Percentiles rank a stretch among this genome's conserved stretches.
phyloP scores from a whole-genome alignment of 225 moss, liverwort and hornwort species.

The Pseudisothecium myosuroides region DNA sequence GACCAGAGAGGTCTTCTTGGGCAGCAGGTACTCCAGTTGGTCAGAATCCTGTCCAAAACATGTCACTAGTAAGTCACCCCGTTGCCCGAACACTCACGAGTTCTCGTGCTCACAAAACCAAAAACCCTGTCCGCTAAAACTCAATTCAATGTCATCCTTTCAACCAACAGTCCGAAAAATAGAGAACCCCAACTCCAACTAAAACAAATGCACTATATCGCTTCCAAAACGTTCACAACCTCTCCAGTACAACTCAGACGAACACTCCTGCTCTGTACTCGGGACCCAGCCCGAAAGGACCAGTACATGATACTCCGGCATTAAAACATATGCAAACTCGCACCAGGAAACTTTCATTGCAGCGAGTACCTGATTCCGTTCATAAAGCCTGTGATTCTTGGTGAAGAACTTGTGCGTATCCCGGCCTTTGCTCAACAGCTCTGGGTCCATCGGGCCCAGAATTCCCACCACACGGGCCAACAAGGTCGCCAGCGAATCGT shows the following conservation, averaged over 20 bases:
- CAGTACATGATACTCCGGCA: neutral
- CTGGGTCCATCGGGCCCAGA: constrained; percentile 83
- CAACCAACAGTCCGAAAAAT: neutral
- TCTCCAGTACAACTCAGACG: neutral
- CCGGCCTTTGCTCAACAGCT: constrained; percentile 72
- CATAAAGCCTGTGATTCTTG: constrained; percentile 82
- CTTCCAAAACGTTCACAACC: neutral
- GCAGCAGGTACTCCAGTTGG: constrained; percentile 72
- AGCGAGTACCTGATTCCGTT: constrained; percentile 72
- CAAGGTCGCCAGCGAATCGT: constrained; percentile 89
- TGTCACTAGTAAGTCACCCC: neutral
- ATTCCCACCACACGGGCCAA: constrained; percentile 93
- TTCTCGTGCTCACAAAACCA: neutral
- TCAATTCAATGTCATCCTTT: neutral
- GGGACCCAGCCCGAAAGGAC: constrained; percentile 11
- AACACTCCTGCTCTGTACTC: neutral
- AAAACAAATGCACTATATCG: neutral
- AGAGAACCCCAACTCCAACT: neutral
- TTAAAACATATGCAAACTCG: neutral
- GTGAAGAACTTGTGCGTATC: constrained; percentile 94
- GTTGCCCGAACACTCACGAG: neutral
- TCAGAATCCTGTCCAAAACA: constrained; percentile 57
- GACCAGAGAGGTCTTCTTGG: constrained; percentile 81
- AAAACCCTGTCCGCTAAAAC: neutral
- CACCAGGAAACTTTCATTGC: neutral